Conservation (phyloP, 345 rosid genomes). For the Melaleuca quinquenervia region DNA sequence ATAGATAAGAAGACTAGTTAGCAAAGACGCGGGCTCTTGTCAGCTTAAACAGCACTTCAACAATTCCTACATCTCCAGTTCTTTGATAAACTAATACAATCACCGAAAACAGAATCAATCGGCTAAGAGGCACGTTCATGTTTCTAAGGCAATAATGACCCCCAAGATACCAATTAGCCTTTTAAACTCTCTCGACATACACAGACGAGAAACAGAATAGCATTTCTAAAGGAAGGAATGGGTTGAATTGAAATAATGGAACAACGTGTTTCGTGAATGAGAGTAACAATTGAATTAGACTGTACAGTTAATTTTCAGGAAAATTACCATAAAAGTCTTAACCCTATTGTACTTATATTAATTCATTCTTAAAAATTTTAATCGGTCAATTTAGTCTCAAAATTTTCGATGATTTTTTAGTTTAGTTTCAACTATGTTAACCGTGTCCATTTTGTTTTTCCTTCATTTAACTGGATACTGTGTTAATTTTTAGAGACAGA, state of each 20-base stretch:
- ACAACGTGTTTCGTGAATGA: neutral
- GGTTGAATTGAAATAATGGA: neutral
- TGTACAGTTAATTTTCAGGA: neutral
- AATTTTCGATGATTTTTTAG: no score
- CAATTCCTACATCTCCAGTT: neutral
- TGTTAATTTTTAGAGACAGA: no score
- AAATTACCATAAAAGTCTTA: no score
- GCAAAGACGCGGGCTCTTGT: neutral
- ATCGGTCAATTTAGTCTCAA: no score
- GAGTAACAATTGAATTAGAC: neutral
- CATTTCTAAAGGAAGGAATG: neutral
- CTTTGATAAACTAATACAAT: no score
- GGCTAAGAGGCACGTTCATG: no score
- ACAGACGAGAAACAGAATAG: neutral
- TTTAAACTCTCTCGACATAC: neutral
- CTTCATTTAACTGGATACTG: no score
- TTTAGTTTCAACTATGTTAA: no score
- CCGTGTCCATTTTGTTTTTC: no score
- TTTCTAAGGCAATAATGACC: neutral
- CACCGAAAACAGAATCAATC: no score
- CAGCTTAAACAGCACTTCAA: neutral
- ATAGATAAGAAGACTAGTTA: neutral
- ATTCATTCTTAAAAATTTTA: no score
- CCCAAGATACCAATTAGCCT: neutral
- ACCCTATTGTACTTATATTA: no score